Base-by-base conservation (phyloP, 352 stramenopile species). In the Elongisporangium undulatum region DNA sequence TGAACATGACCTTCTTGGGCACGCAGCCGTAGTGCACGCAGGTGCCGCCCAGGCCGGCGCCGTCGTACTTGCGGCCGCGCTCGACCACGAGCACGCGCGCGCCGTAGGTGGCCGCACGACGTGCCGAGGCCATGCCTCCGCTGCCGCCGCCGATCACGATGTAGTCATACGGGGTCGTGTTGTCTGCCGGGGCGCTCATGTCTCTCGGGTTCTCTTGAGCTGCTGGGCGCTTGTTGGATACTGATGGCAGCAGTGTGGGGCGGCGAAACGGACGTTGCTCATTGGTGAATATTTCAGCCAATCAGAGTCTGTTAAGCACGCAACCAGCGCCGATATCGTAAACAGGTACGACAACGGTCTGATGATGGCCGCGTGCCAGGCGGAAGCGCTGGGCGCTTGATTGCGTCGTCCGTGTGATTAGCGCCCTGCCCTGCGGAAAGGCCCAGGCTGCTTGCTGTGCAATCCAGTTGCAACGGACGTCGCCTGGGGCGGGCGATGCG, bases 1-100 rank as follows among this genome's bases (percentile, higher is more conserved):
- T 97, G 59, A 90, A 99, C 96, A 99, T 99, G 55, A 99, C 80
- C 77, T 99, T 99, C 80, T 99, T 99, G 17, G 97, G 97, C 54
- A 99, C 96, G 82, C 97, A 99, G 61, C 97, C 96, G 26, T 98
- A 97, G 75, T 99, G 99, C 51, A 99, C 97, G 71, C 97, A 99
- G 16, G 97, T 99, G 62, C 97, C 97, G 58, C 95, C 97, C 62
- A 90, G 72, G 9, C 86, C 77, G 59, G 75, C 75, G 59, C 75
- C 87, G 62, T 90, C 75, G 50, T 71, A 64, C 58, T 76, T 59
- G 55, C 76, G 78, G 48, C 79, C 73, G 56, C 82, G 83, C 72
- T 99, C 97, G 24, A 99, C 79, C 13, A 99, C 70, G 9, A 96
- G 92, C 17, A 99, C 96, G 68, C 98, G 98, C 56, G 95, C 95